These are phyloP conservation scores for Neoboletus magnificus DNA, from an alignment of 768 basidiomycete genomes.

Conservation along the genomic window DNA sequence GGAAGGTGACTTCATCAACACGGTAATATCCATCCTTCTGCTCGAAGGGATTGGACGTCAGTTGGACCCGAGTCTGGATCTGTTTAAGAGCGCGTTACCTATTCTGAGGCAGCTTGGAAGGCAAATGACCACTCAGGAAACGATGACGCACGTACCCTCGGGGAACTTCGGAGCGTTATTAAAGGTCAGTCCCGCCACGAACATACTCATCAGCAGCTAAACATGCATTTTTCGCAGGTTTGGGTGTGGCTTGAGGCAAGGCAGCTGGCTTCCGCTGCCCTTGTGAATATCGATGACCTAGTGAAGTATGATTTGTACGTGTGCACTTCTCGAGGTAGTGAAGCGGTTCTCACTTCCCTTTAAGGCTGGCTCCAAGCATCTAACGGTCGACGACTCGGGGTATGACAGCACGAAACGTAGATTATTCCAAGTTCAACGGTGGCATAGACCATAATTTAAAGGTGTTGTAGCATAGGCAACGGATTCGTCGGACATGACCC, in stretches of 20 bases:
- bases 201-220: neutral
- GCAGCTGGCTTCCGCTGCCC: constrained; percentile 74
- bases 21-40: constrained; percentile 89
- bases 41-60: constrained; percentile 95
- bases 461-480: constrained; percentile 19
- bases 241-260: constrained; percentile 96
- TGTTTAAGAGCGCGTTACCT: constrained; percentile 94
- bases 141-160: constrained; percentile 56
- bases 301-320: constrained; percentile 85
- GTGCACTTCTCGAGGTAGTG: neutral
- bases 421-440: constrained; percentile 4
- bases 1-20: constrained; percentile 98
- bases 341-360: constrained; percentile 12
- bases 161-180: constrained; percentile 81
- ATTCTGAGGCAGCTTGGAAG: constrained; percentile 89
- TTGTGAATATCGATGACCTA: constrained; percentile 79
- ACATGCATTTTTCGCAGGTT: constrained; percentile 44
- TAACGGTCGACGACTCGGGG: constrained; percentile 18
- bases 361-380: constrained; percentile 52
- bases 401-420: constrained; percentile 7
- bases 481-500: constrained; percentile 2
- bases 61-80: constrained; percentile 85
- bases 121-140: constrained; percentile 80
- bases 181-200: constrained; percentile 56
- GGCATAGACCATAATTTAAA: constrained; percentile 4